A percentile compares a stretch with the other conserved stretches of the same genome.
Conservation (phyloP, 257 asterid genomes). For the Fraxinus anomala region DNA sequence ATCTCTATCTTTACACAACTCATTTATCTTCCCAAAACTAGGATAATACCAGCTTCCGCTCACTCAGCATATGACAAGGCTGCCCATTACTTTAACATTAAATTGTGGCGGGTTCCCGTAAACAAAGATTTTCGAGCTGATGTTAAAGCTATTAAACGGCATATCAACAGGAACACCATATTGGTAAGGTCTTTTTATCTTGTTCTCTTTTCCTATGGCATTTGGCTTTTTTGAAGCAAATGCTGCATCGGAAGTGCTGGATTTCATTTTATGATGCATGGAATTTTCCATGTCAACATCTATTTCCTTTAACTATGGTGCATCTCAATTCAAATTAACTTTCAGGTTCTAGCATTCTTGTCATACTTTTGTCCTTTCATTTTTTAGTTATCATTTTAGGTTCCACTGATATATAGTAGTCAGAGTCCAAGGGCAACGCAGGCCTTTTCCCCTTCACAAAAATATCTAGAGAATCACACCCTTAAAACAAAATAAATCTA, state of each 20-base stretch:
- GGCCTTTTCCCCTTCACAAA: background rate
- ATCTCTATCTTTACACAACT: slow-evolving; percentile 21
- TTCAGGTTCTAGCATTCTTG: slow-evolving; percentile 13
- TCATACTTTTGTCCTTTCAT: background rate
- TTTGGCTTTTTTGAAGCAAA: slow-evolving; percentile 17
- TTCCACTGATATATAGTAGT: background rate
- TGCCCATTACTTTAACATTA: slow-evolving; percentile 92
- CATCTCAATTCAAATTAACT: slow-evolving; percentile 17
- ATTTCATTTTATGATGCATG: background rate
- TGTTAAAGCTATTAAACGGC: slow-evolving; percentile 66
- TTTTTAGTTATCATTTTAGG: background rate
- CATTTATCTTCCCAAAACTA: slow-evolving; percentile 41
- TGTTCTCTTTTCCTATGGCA: background rate
- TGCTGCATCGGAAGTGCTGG: background rate
- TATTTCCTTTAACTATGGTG: background rate
- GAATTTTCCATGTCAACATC: slow-evolving; percentile 5
- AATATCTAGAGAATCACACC: background rate
- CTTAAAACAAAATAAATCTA: background rate
- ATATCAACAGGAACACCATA: slow-evolving; percentile 78
- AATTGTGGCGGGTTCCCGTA: slow-evolving; percentile 91
- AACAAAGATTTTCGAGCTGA: slow-evolving; percentile 81
- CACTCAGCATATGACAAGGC: slow-evolving; percentile 99
- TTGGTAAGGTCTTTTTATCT: slow-evolving; percentile 50
- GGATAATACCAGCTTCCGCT: slow-evolving; percentile 97
- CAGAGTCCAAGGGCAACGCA: background rate